Evolutionary conservation across 306 rosid genomes (phyloP), one percentile per base, ranked within the genome.

Genomic region (Cicer cuneatum): DNA sequence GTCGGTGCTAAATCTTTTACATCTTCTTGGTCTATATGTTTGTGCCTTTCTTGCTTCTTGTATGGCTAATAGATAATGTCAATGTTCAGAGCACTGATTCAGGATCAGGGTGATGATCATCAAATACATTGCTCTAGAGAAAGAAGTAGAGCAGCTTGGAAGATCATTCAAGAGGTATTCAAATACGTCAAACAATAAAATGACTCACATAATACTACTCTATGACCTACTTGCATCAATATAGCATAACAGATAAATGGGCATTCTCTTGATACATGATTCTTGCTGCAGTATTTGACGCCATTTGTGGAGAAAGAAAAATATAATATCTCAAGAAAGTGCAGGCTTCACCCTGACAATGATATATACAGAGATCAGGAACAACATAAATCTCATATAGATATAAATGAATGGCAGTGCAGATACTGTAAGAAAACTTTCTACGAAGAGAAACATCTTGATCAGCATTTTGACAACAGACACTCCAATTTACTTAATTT

Each of bases 381-480:
- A 66, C 78, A 78, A 7, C 87, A 86, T 59, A 86, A 83, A 76
- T 77, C 43, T 69, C 87, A 81, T 62, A 43, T 19, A 12, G 87
- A 83, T 72, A 56, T 83, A 72, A 81, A 78, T 76, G 89, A 86
- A 21, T 86, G 89, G 89, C 74, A 81, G 54, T 86, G 89, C 56
- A 84, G 85, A 5, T 86, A 66, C 76, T 86, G 89, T 76, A 86
- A 81, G 75, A 86, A 86, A 78, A 54, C 49, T 68, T 86, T 86
- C 75, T 83, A 83, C 10, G 79, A 78, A 65, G 86, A 91, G 78
- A 91, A 83, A 59, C 66, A 85, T 83, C 90, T 91, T 7, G 97
- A 91, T 81, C 88, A 63, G 77, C 94, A 91, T 84, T 91, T 87
- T 53, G 90, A 91, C 78, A 84, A 87, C 76, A 87, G 92, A 78